A percentile compares a stretch with the other conserved stretches of the same genome.
These are phyloP conservation scores for Ophiostoma ips DNA, from an alignment of 2,329 filamentous ascomycete genomes.

Conservation along the genomic window DNA sequence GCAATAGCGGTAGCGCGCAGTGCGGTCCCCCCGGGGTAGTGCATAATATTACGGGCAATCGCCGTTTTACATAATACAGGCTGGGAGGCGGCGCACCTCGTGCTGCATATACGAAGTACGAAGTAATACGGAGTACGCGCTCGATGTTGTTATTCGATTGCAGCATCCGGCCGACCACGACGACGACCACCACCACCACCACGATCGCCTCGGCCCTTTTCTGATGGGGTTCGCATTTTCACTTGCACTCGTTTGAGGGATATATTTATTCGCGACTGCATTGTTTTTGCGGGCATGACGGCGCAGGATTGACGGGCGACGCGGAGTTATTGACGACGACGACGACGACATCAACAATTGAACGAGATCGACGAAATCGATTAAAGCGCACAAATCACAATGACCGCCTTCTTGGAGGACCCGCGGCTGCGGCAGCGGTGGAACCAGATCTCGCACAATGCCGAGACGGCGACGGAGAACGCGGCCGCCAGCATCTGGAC, in stretches of 20 bases:
- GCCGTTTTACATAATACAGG: too few species aligned
- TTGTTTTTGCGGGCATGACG: not conserved
- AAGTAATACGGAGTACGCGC: too few species aligned
- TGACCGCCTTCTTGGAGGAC: constrained; percentile 53
- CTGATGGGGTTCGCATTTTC: too few species aligned
- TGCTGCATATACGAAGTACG: too few species aligned
- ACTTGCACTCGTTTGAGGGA: too few species aligned
- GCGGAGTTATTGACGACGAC: not conserved
- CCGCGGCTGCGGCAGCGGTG: constrained; percentile 84
- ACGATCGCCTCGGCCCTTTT: too few species aligned
- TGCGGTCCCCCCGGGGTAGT: not conserved
- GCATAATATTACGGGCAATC: too few species aligned
- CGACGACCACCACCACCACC: too few species aligned
- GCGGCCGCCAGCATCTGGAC: constrained; percentile 86
- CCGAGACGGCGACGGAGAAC: constrained; percentile 77
- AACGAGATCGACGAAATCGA: not conserved
- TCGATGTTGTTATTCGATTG: too few species aligned
- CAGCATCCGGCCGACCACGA: too few species aligned
- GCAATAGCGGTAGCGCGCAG: not conserved
- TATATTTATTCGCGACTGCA: too few species aligned
- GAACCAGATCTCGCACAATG: constrained; percentile 73
- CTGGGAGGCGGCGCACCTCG: too few species aligned
- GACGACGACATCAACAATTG: not conserved
- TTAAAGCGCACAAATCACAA: constrained; percentile 18
- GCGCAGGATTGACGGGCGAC: not conserved